These are phyloP conservation scores for Coprinopsis marcescibilis DNA, from an alignment of 768 basidiomycete species.

Conservation along the genomic window DNA sequence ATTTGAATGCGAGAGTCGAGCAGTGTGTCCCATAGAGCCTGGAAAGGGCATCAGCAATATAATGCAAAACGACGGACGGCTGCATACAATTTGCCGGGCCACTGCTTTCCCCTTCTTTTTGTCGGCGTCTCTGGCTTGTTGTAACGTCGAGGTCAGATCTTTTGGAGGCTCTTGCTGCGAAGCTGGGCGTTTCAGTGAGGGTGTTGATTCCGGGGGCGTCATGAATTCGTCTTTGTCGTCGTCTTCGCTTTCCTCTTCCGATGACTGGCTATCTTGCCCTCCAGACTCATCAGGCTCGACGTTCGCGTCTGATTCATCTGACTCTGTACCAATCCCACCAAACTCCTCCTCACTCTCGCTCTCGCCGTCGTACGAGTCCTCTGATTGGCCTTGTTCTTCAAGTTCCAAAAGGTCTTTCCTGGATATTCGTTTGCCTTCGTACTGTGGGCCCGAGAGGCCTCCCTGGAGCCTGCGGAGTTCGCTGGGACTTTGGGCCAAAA, in stretches of 20 bases:
- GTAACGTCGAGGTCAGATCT: conserved; percentile 48
- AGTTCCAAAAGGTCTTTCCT: conserved; percentile 51
- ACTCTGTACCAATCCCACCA: conserved; percentile 13
- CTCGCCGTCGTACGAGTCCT: conserved; percentile 23
- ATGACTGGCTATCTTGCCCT: conserved; percentile 17
- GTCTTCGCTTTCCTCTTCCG: conserved; percentile 14
- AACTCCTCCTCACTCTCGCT: conserved; percentile 17
- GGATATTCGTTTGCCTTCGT: conserved; percentile 62
- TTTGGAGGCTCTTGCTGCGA: conserved; percentile 19
- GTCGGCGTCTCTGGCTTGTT: conserved; percentile 61
- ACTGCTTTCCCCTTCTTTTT: conserved; percentile 80
- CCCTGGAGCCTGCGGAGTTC: conserved; percentile 59
- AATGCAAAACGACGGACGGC: neutral
- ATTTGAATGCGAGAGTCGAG: conserved; percentile 88
- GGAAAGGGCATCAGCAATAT: neutral
- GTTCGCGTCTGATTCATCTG: no score
- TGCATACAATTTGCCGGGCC: conserved; percentile 72
- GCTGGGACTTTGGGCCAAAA: conserved; percentile 52
- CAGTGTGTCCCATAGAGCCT: conserved; percentile 84
- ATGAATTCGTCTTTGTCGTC: conserved; percentile 10
- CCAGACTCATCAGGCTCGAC: conserved; percentile 20
- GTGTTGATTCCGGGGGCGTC: conserved; percentile 3
- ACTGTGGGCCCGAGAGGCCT: conserved; percentile 70
- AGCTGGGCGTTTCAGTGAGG: conserved; percentile 4
- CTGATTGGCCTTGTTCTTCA: conserved; percentile 26